Percentiles rank a stretch among this genome's conserved stretches.
These are phyloP conservation scores for Trypanosoma brucei DNA, from an alignment of 208 protist species.

Conservation along the genomic window DNA sequence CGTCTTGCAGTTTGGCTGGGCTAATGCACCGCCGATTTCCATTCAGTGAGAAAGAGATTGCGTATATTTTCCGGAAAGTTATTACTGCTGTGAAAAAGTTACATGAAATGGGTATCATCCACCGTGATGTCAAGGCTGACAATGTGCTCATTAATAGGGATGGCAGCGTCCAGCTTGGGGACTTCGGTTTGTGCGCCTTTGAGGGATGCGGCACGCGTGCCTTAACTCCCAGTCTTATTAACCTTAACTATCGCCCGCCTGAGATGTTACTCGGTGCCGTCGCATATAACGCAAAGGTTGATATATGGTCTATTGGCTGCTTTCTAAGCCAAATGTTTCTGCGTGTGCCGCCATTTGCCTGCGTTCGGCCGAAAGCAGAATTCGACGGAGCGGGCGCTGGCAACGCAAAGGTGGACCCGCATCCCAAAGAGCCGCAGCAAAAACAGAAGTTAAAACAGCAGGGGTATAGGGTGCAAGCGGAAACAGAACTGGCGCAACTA, in stretches of 20 bases:
- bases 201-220: conserved; percentile 27
- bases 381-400: conserved; percentile 3
- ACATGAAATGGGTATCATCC: conserved; percentile 86
- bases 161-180: conserved; percentile 64
- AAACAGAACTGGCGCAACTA: conserved; percentile 46
- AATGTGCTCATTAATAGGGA: conserved; percentile 74
- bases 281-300: conserved; percentile 85
- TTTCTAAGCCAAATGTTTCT: conserved; percentile 95
- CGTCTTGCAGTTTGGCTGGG: conserved; percentile 59
- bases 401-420: neutral
- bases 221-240: conserved; percentile 91
- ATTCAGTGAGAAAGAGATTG: conserved; percentile 55
- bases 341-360: conserved; percentile 73
- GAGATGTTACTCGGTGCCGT: conserved; percentile 91
- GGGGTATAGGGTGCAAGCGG: neutral
- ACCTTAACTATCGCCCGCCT: conserved; percentile 93
- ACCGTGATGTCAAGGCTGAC: conserved; percentile 89
- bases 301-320: conserved; percentile 93
- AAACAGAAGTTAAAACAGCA: conserved; percentile 26
- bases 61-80: conserved; percentile 76
- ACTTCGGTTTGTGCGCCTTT: conserved; percentile 86
- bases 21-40: conserved; percentile 55
- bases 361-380: conserved; percentile 12
- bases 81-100: conserved; percentile 53
- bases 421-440: conserved; percentile 36